Percentiles rank a stretch among this genome's conserved stretches.
Evolutionary conservation across 2,329 filamentous ascomycete species (phyloP).

Genomic region (Penicillium sp.): DNA sequence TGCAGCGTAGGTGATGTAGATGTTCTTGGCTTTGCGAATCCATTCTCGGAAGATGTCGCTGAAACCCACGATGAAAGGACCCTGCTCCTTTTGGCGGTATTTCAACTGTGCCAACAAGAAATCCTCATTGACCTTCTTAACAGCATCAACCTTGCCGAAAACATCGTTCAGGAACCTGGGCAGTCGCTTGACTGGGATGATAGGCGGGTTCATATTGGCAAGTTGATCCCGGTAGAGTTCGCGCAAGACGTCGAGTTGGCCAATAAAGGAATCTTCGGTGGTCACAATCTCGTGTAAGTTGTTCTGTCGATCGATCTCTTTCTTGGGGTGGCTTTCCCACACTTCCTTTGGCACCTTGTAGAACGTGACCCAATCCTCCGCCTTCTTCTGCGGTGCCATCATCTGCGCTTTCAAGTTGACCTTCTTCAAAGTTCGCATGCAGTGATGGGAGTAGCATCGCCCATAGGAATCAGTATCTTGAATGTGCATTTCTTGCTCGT

Average conservation of each 20-base stretch:
- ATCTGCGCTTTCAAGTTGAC: slow-evolving; percentile 77
- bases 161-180: slow-evolving; percentile 78
- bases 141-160: slow-evolving; percentile 85
- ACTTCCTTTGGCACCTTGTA: slow-evolving; percentile 79
- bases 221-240: slow-evolving; percentile 83
- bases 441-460: slow-evolving; percentile 90
- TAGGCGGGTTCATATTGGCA: slow-evolving; percentile 66
- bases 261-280: slow-evolving; percentile 87
- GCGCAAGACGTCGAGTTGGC: slow-evolving; percentile 80
- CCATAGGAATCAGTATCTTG: slow-evolving; percentile 60
- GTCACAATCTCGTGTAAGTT: slow-evolving; percentile 93
- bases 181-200: slow-evolving; percentile 74
- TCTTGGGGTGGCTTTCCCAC: slow-evolving; percentile 68
- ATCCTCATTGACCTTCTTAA: slow-evolving; percentile 89
- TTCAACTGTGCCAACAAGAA: slow-evolving; percentile 89
- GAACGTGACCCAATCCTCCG: slow-evolving; percentile 84
- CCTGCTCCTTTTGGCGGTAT: slow-evolving; percentile 94
- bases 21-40: slow-evolving; percentile 86
- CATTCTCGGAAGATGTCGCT: slow-evolving; percentile 97
- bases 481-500: slow-evolving; percentile 68
- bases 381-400: slow-evolving; percentile 64
- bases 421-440: slow-evolving; percentile 90
- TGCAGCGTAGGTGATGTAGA: slow-evolving; percentile 89
- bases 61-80: slow-evolving; percentile 89
- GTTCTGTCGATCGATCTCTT: slow-evolving; percentile 90